phyloP scores from a whole-genome alignment of 2,329 filamentous ascomycete genomes.

The Venturia carpophila region DNA sequence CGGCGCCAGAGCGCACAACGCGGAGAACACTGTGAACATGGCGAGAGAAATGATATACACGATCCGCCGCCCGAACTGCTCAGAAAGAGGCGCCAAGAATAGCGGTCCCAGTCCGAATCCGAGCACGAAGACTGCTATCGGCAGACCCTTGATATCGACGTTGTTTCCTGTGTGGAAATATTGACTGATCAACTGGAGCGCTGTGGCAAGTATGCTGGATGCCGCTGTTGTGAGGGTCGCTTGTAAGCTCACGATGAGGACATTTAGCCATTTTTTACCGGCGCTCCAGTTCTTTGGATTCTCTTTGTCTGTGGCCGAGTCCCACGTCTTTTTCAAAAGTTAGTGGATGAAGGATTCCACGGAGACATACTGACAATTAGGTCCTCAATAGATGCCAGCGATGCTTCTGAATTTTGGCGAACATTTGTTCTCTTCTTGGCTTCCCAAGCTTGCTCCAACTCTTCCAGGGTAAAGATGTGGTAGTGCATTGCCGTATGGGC shows the following conservation, averaged over 20 bases:
- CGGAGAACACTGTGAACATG: slow-evolving; percentile 33
- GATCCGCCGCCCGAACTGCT: slow-evolving; percentile 32
- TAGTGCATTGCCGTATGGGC: not conserved
- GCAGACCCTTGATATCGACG: slow-evolving; percentile 35
- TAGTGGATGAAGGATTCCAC: not conserved
- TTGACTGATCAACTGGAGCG: slow-evolving; percentile 26
- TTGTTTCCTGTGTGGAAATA: slow-evolving; percentile 29
- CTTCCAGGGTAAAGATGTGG: slow-evolving; percentile 7
- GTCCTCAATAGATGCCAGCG: not conserved
- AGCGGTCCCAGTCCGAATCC: slow-evolving; percentile 35
- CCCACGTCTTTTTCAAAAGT: slow-evolving; percentile 26
- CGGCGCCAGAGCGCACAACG: slow-evolving; percentile 34
- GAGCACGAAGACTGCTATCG: slow-evolving; percentile 34
- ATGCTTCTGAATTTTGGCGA: not conserved
- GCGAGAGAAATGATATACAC: slow-evolving; percentile 40
- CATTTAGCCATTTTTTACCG: slow-evolving; percentile 38
- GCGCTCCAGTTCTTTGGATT: slow-evolving; percentile 43
- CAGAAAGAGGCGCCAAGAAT: slow-evolving; percentile 31
- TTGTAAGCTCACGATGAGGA: slow-evolving; percentile 34
- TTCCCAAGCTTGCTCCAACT: slow-evolving; percentile 11
- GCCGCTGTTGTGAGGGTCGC: slow-evolving; percentile 35
- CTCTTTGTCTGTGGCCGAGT: slow-evolving; percentile 33
- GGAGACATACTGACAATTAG: not conserved
- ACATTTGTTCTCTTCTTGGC: not conserved
- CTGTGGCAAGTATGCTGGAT: slow-evolving; percentile 35